Percentiles rank a stretch among this genome's conserved stretches.
Evolutionary conservation across 1,284 basidiomycete genomes (phyloP).

Genomic region (Puccinia polysora): DNA sequence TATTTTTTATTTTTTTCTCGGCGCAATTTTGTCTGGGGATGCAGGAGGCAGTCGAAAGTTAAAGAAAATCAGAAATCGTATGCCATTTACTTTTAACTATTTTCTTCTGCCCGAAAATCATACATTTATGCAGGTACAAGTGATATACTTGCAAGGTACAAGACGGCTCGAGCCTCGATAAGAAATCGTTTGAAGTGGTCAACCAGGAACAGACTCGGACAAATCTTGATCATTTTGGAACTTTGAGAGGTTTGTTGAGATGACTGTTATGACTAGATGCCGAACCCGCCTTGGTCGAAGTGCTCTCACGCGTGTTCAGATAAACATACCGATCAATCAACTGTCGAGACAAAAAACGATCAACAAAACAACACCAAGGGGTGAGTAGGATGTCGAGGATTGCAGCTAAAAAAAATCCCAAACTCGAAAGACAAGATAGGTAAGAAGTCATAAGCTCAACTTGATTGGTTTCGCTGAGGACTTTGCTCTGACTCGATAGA

Average conservation of each 20-base stretch:
- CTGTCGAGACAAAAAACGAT: not conserved
- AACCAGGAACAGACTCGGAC: no score
- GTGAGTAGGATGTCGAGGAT: not conserved
- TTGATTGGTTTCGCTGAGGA: constrained; percentile 78
- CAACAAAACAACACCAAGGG: not conserved
- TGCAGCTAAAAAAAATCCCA: not conserved
- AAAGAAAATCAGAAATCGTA: no score
- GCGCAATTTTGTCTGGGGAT: no score
- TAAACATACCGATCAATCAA: constrained; percentile 38
- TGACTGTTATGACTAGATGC: not conserved
- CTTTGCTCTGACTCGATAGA: constrained; percentile 79
- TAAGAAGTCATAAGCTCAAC: constrained; percentile 56
- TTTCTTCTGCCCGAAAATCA: no score
- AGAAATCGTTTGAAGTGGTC: no score
- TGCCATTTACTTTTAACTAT: no score
- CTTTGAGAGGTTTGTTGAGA: not conserved
- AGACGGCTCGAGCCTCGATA: no score
- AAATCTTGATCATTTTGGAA: constrained; percentile 14
- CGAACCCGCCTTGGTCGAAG: not conserved
- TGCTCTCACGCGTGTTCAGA: constrained; percentile 15
- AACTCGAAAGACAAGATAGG: not conserved
- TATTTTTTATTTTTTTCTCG: no score
- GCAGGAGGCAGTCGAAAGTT: no score
- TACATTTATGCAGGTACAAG: no score
- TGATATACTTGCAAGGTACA: no score